Percentiles rank a stretch among this genome's conserved stretches.
phyloP scores from a whole-genome alignment of 1,139 yeast genomes.

The Scheffersomyces cryptocercus region DNA sequence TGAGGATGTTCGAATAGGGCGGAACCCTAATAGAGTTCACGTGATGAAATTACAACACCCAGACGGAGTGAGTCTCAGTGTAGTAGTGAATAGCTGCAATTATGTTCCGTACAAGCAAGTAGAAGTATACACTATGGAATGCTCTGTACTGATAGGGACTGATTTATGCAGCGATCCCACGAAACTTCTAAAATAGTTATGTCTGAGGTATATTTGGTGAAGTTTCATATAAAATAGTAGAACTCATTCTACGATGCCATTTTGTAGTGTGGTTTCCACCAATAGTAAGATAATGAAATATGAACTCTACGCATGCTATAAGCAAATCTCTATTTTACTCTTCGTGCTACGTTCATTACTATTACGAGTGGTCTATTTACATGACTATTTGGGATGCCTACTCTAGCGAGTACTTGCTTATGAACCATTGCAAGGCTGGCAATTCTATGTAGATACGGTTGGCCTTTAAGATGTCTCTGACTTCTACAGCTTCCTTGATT shows the following conservation, averaged over 20 bases:
- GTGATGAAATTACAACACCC: not conserved
- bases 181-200: too few relatives aligned
- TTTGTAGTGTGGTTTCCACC: too few relatives aligned
- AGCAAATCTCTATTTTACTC: not conserved
- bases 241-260: too few relatives aligned
- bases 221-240: too few relatives aligned
- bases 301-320: too few relatives aligned
- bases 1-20: not conserved
- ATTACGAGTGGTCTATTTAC: conserved; percentile 1
- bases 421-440: conserved; percentile 66
- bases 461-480: conserved; percentile 82
- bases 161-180: too few relatives aligned
- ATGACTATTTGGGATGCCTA: conserved; percentile 4
- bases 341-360: not conserved
- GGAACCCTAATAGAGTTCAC: conserved; percentile 6
- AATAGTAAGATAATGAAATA: too few relatives aligned
- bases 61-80: not conserved
- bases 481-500: conserved; percentile 77
- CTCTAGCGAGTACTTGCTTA: conserved; percentile 28
- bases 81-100: too few relatives aligned
- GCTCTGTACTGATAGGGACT: too few relatives aligned
- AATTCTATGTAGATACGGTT: conserved; percentile 74
- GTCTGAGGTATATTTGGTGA: too few relatives aligned
- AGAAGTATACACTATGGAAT: not conserved
- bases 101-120: too few relatives aligned